Percentiles rank a stretch among this genome's conserved stretches.
phyloP scores from a whole-genome alignment of 495 filamentous ascomycete genomes.

The Penicillium taxi region DNA sequence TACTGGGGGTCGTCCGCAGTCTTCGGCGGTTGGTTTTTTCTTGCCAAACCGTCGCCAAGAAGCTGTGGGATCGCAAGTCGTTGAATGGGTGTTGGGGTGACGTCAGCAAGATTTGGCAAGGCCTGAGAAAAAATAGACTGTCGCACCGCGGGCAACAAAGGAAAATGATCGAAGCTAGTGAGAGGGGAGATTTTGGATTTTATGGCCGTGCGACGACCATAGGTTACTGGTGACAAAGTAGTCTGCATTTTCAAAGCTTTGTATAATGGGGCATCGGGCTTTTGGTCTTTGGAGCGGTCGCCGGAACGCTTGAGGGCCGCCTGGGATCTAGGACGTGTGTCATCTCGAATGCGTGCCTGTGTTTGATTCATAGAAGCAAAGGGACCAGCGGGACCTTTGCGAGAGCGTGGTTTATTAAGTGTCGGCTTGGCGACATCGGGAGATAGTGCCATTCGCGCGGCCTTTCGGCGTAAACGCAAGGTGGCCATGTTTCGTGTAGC shows the following conservation, averaged over 20 bases:
- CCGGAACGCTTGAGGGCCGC: constrained; percentile 34
- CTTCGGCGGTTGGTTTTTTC: constrained; percentile 20
- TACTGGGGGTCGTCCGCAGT: constrained; percentile 34
- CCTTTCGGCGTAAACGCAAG: constrained; percentile 33
- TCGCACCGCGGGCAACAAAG: constrained; percentile 62
- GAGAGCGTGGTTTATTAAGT: constrained; percentile 31
- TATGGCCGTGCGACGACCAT: constrained; percentile 57
- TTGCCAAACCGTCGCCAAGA: constrained; percentile 38
- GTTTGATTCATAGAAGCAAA: constrained; percentile 76
- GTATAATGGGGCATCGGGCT: constrained; percentile 46
- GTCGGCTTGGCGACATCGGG: constrained; percentile 53
- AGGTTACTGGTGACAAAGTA: constrained; percentile 62
- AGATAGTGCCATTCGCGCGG: constrained; percentile 76
- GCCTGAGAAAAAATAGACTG: constrained; percentile 63
- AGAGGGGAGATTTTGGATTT: constrained; percentile 61
- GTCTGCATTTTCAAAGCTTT: constrained; percentile 96
- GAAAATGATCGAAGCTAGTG: constrained; percentile 72
- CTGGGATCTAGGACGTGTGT: constrained; percentile 29
- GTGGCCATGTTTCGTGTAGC: constrained; percentile 35
- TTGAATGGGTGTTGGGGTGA: constrained; percentile 81
- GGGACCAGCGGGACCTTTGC: constrained; percentile 47
- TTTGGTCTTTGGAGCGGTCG: constrained; percentile 25
- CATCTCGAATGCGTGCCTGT: constrained; percentile 47
- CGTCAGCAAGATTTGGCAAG: constrained; percentile 59
- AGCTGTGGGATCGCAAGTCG: constrained; percentile 76